These are phyloP conservation scores for Tarenaya hassleriana DNA, from an alignment of 345 rosid genomes.

Conservation along the genomic window DNA sequence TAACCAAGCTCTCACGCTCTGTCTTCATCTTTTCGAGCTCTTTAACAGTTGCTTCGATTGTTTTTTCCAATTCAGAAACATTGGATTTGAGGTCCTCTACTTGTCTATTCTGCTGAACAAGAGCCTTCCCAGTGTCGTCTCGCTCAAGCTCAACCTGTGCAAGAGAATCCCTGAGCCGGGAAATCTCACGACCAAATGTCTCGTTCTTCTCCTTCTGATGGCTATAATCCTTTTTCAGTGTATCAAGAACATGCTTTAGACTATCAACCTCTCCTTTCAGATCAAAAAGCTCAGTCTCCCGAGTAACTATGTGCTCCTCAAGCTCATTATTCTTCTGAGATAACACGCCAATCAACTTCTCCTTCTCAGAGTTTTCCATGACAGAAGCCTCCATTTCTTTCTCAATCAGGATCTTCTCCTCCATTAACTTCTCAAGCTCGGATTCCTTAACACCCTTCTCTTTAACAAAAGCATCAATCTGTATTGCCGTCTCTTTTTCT, in stretches of 20 bases:
- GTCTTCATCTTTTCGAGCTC: constrained; percentile 30
- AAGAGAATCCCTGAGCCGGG: constrained; percentile 25
- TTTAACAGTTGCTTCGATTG: constrained; percentile 25
- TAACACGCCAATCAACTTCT: constrained; percentile 29
- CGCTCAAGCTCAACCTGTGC: constrained; percentile 32
- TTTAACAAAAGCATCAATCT: constrained; percentile 34
- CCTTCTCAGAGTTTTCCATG: constrained; percentile 30
- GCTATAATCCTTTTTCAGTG: constrained; percentile 26
- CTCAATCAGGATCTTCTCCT: constrained; percentile 26
- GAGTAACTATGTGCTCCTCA: constrained; percentile 29
- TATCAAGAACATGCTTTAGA: constrained; percentile 25
- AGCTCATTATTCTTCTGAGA: constrained; percentile 40
- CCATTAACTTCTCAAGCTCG: constrained; percentile 28
- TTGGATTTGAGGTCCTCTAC: constrained; percentile 28
- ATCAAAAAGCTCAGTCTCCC: constrained; percentile 37
- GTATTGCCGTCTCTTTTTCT: constrained; percentile 28
- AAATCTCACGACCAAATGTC: constrained; percentile 28
- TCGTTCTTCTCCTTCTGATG: constrained; percentile 33
- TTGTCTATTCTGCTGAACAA: constrained; percentile 41
- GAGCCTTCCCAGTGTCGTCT: constrained; percentile 32
- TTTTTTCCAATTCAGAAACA: constrained; percentile 38
- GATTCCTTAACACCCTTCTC: constrained; percentile 34
- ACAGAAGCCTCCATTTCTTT: constrained; percentile 20
- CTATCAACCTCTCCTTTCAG: constrained; percentile 36
- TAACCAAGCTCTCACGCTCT: constrained; percentile 29